Base-by-base conservation (phyloP, 352 stramenopile genomes). In the Phytophthora rubi region DNA sequence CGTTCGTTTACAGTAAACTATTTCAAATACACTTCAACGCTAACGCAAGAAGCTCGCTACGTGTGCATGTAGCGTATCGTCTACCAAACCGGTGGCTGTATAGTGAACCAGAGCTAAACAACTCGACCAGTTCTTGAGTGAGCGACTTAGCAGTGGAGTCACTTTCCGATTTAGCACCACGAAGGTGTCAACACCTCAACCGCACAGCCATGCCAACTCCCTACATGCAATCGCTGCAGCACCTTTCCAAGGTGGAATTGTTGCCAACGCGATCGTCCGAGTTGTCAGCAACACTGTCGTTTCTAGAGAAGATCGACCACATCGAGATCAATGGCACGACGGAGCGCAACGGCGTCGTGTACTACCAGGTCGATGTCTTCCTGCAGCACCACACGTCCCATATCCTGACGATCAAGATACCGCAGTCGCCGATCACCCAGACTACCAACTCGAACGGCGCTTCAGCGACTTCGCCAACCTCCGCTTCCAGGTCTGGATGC, bases 301-400 rank as follows among this genome's bases (percentile, higher is more conserved):
- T 79, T 53, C 68, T 82, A 39, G 47, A 74, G 16, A 73, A 56
- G 23, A 79, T 86, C 65, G 68, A 85, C 15, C 76, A 70, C 47
- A 54, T 88, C 44, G 76, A 85, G 71, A 82, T 88, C 66, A 74
- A 75, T 21, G 39, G 52, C 30, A 64, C 53, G 2, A 58, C 53
- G 26, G 73, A 83, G 61, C 71, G 71, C 53, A 62, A 76, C 33
- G 70, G 74, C 45, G 78, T 86, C 44, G 69, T 72, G 2, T 86
- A 75, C 62, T 87, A 87, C 60, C 66, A 76, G 13, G 44, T 87
- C 8, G 73, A 88, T 21, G 77, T 91, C 28, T 89, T 81, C 68
- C 58, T 89, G 9, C 59, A 85, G 55, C 77, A 80, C 37, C 63
- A 68, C 30, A 75, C 66, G 42, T 85, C 63, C n/a, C 81, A 80